These are phyloP conservation scores for Auriscalpium microsporum DNA, from an alignment of 768 basidiomycete genomes.

Conservation along the genomic window DNA sequence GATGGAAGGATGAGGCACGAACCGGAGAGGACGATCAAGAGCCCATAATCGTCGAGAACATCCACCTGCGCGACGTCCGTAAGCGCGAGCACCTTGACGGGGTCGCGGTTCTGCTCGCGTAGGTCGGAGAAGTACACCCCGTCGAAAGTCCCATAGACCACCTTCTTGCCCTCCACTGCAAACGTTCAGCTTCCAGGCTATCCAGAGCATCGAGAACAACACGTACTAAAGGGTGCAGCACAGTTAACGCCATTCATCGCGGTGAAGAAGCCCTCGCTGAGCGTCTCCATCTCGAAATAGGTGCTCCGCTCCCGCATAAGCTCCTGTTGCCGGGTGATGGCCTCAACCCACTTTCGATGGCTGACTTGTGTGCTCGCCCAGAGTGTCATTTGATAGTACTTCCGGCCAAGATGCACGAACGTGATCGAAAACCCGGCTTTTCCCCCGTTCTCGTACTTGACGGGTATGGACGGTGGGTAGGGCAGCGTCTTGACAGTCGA, in stretches of 20 bases:
- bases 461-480: constrained; percentile 39
- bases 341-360: constrained; percentile 92
- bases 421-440: constrained; percentile 90
- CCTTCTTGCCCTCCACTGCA: constrained; percentile 69
- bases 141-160: constrained; percentile 96
- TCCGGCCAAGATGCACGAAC: constrained; percentile 88
- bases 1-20: constrained; percentile 12
- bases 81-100: constrained; percentile 82
- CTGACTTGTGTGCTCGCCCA: constrained; percentile 82
- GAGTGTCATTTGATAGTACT: constrained; percentile 84
- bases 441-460: constrained; percentile 39
- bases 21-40: constrained; percentile 99
- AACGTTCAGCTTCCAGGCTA: background rate
- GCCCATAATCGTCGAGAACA: constrained; percentile 90
- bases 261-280: constrained; percentile 85
- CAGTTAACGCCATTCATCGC: constrained; percentile 87
- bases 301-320: constrained; percentile 72
- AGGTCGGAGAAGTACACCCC: constrained; percentile 94
- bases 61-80: constrained; percentile 92
- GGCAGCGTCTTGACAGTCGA: constrained; percentile 30
- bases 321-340: constrained; percentile 85
- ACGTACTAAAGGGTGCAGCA: constrained; percentile 81
- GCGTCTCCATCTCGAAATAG: constrained; percentile 76
- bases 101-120: constrained; percentile 65
- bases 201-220: background rate